phyloP scores from a whole-genome alignment of 1,284 basidiomycete species.

The Earliella scabrosa region DNA sequence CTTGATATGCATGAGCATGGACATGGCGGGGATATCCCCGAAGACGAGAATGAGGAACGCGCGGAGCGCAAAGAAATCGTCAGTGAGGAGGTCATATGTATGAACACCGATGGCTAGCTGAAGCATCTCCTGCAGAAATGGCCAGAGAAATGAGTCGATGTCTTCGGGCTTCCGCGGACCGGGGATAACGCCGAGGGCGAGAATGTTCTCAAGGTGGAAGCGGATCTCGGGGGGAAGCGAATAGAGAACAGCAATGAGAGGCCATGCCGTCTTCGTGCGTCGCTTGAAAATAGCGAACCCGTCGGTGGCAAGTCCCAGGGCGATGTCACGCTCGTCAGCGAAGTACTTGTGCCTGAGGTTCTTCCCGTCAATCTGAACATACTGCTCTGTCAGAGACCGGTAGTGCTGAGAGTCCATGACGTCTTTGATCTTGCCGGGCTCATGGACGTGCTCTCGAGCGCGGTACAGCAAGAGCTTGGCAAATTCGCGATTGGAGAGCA shows the following conservation, averaged over 20 bases:
- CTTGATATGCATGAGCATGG: constrained; percentile 49
- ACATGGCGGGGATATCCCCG: constrained; percentile 51
- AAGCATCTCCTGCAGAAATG: constrained; percentile 41
- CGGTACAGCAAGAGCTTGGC: constrained; percentile 28
- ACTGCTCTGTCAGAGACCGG: constrained; percentile 1
- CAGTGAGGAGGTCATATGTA: constrained; percentile 36
- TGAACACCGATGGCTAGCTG: constrained; percentile 39
- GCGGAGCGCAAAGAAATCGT: constrained; percentile 37
- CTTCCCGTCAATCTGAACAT: constrained; percentile 17
- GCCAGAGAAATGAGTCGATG: constrained; percentile 46
- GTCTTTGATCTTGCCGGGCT: constrained; percentile 14
- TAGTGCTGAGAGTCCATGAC: constrained; percentile 9
- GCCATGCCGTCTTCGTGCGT: constrained; percentile 43
- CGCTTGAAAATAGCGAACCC: constrained; percentile 44
- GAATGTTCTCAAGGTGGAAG: constrained; percentile 35
- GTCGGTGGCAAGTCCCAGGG: constrained; percentile 36
- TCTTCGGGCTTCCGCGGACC: constrained; percentile 47
- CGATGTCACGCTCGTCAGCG: constrained; percentile 32
- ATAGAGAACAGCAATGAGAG: constrained; percentile 44
- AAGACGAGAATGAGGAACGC: constrained; percentile 45
- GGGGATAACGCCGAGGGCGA: constrained; percentile 46
- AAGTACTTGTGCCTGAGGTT: constrained; percentile 27
- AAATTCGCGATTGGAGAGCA: constrained; percentile 3
- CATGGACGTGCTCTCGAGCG: constrained; percentile 3
- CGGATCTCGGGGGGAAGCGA: constrained; percentile 42